Conservation (phyloP, 495 filamentous ascomycete species). For the Podospora conica region DNA sequence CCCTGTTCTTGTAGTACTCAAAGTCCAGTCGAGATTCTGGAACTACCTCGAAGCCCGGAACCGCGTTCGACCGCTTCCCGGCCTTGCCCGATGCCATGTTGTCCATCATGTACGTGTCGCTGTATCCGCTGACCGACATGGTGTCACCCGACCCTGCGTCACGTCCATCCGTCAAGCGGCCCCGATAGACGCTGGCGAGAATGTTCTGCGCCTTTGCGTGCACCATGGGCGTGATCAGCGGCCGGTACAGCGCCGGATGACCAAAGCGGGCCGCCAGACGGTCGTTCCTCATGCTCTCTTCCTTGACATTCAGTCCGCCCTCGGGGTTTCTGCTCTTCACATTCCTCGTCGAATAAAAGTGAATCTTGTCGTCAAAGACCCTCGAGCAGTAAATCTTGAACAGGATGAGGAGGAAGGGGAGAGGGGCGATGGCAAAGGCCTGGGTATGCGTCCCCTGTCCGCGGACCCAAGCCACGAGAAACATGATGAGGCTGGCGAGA, state of each 20-base stretch:
- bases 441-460: constrained; percentile 48
- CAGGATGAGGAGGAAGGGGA: constrained; percentile 70
- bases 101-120: constrained; percentile 66
- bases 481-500: constrained; percentile 72
- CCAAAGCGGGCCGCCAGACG: constrained; percentile 77
- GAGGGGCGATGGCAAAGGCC: constrained; percentile 62
- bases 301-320: constrained; percentile 35
- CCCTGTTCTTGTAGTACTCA: constrained; percentile 78
- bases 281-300: constrained; percentile 50
- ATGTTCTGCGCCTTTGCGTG: constrained; percentile 80
- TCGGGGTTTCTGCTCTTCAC: constrained; percentile 51
- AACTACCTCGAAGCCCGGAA: constrained; percentile 77
- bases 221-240: constrained; percentile 92
- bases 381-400: constrained; percentile 84
- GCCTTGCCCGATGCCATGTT: constrained; percentile 69
- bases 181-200: constrained; percentile 72
- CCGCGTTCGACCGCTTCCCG: constrained; percentile 53
- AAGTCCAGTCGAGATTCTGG: constrained; percentile 89
- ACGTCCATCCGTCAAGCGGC: constrained; percentile 58
- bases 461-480: constrained; percentile 60
- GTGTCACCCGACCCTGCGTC: constrained; percentile 49
- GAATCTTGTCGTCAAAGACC: constrained; percentile 68
- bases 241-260: constrained; percentile 83
- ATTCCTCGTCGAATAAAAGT: constrained; percentile 64
- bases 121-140: constrained; percentile 58